Base-by-base conservation (phyloP, 1,284 basidiomycete species). In the Cutaneotrichosporon daszewskae region DNA sequence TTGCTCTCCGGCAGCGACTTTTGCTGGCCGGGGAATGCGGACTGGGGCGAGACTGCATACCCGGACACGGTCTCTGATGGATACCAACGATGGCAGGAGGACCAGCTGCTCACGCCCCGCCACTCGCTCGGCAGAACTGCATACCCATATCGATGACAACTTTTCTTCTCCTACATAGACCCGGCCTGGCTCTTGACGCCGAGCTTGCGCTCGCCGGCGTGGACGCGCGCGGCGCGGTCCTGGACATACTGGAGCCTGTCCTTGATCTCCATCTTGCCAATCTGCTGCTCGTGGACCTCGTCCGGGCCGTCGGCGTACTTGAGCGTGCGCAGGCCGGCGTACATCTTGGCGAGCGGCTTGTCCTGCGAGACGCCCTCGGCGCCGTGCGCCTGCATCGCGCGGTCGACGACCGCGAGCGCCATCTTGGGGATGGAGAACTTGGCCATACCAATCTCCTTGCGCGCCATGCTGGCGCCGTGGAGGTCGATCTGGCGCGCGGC, bases 401-500 rank as follows among this genome's bases (percentile, higher is more conserved):
- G 82, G 74, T 98, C 95, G 41, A 97, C 78, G 44, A 98, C 84
- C 24, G 76, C 74, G 41, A 88, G 77, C 0, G 91, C 90, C 81
- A 94, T 87, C 0, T 78, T 78, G 20, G 92, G 91, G 5, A 97
- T 89, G 34, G 89, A 82, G 59, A 94, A 92, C 89, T 98, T 98
- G 45, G 90, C 88, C 55, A 96, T 88, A 31, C 88, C 92, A 61
- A 98, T 98, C 69, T 97, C 94, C 71, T 92, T 92, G 72, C 96
- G 68, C 0, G 95, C 94, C 31, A 87, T 91, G 69, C 97, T 98
- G 3, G 94, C 88, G 54, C 85, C 81, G 62, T 80, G 75, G 57
- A 82, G 83, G 73, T 97, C 92, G 49, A 97, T 92, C 75, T 89
- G 87, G 52, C 87, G 74, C n/a, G 94, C 94, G 3, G 95, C 94